phyloP scores from a whole-genome alignment of 768 basidiomycete genomes.

The Boletales sp. region DNA sequence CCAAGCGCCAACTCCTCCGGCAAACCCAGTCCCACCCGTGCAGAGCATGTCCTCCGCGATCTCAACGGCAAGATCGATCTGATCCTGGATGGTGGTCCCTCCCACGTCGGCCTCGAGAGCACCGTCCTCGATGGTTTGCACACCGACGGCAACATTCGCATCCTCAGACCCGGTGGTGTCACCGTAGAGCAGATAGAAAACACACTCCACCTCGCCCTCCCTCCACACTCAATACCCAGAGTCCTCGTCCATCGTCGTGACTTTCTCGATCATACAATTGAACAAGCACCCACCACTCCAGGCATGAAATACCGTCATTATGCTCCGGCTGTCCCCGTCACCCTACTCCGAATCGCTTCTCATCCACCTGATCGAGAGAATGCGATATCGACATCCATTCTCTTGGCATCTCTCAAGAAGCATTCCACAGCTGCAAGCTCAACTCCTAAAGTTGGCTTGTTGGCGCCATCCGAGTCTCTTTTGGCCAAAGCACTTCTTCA shows the following conservation, averaged over 20 bases:
- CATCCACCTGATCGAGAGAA: constrained; percentile 33
- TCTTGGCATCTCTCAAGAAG: constrained; percentile 44
- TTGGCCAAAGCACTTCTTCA: constrained; percentile 28
- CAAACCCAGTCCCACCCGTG: constrained; percentile 89
- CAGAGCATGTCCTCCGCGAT: constrained; percentile 80
- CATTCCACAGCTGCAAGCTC: constrained; percentile 4
- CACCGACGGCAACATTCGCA: constrained; percentile 68
- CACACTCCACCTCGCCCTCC: constrained; percentile 44
- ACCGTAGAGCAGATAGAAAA: constrained; percentile 83
- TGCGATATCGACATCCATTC: constrained; percentile 30
- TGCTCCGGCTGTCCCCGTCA: constrained; percentile 84
- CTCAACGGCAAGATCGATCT: constrained; percentile 68
- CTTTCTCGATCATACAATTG: constrained; percentile 64
- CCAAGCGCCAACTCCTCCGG: constrained; percentile 95
- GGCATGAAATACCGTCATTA: constrained; percentile 99
- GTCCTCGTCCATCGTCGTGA: constrained; percentile 82
- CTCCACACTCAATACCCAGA: constrained; percentile 39
- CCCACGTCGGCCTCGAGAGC: constrained; percentile 89
- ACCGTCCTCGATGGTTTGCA: constrained; percentile 91
- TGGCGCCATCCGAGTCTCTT: constrained; percentile 59
- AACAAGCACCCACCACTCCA: constrained; percentile 85
- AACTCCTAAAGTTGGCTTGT: constrained; percentile 55
- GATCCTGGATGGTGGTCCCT: constrained; percentile 90
- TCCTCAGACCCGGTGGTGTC: constrained; percentile 89
- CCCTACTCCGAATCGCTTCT: constrained; percentile 58